These are phyloP conservation scores for Dioscorea dumetorum DNA, from an alignment of 106 monocot genomes.

Conservation along the genomic window DNA sequence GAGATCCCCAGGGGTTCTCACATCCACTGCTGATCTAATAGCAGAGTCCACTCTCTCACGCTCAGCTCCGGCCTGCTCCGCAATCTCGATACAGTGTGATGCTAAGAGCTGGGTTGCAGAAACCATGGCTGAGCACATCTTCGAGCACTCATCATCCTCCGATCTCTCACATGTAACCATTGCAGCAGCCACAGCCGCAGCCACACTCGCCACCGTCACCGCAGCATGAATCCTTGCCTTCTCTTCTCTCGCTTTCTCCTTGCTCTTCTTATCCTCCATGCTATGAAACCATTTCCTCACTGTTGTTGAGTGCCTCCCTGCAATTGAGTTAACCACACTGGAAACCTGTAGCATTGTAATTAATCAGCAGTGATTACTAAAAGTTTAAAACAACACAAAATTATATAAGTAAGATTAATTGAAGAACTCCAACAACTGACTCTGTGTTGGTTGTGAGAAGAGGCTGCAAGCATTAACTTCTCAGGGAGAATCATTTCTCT, in stretches of 20 bases:
- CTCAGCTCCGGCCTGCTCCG: slow-evolving; percentile 53
- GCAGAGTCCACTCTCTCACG: slow-evolving; percentile 34
- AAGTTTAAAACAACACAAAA: too few relatives aligned
- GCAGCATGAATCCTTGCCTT: slow-evolving; percentile 66
- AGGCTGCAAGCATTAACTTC: too few relatives aligned
- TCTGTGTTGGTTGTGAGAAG: too few relatives aligned
- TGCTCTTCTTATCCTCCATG: slow-evolving; percentile 27
- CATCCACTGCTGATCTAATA: slow-evolving; percentile 59
- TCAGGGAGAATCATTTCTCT: too few relatives aligned
- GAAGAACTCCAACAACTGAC: too few relatives aligned
- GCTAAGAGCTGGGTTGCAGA: slow-evolving; percentile 80
- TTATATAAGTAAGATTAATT: too few relatives aligned
- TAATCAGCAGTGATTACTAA: too few relatives aligned
- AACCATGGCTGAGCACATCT: slow-evolving; percentile 50
- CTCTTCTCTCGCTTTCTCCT: slow-evolving; percentile 57
- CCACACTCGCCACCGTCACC: slow-evolving; percentile 64
- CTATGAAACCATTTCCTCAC: slow-evolving; percentile 41
- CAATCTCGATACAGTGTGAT: slow-evolving; percentile 78
- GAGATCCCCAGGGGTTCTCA: slow-evolving; percentile 58
- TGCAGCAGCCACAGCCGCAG: slow-evolving; percentile 66
- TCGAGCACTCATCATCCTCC: slow-evolving; percentile 15
- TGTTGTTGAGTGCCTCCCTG: slow-evolving; percentile 8
- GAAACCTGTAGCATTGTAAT: slow-evolving; percentile 7
- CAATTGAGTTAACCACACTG: slow-evolving; percentile 1
- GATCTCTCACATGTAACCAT: slow-evolving; percentile 20